Evolutionary conservation across 495 filamentous ascomycete species (phyloP), one percentile per base, ranked within the genome.

Genomic region (Talaromyces wortmannii): DNA sequence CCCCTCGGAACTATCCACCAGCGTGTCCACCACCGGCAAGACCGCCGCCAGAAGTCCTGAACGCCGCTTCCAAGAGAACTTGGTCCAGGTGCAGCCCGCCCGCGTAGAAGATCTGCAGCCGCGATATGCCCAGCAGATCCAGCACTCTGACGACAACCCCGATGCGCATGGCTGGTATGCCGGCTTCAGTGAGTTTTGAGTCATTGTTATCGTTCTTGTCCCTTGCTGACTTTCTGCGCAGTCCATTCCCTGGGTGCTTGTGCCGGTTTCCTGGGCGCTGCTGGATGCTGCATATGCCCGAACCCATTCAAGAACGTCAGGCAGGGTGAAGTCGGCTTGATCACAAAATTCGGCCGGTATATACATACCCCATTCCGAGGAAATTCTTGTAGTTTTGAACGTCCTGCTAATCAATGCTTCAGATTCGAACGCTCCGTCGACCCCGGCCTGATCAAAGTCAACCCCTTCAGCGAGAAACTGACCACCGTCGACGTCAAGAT

Each of bases 401-500:
- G 33, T 29, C 13, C 12, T 15, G 16, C 40, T 7, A 18, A 47
- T 47, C 23, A 42, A 10, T 17, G 30, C 4, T 48, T 7, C 56
- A 77, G 74, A 47, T 97, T 98, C 76, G 90, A 95, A 69, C 89
- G 92, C 61, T 89, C 94, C 29, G 94, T 99, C 53, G 94, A 99
- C 72, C 94, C 94, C 23, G 94, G 94, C 69, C 84, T 99, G 31
- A 91, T 97, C 67, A 96, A 95, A 78, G 83, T 99, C 75, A 99
- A 99, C 76, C 91, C 91, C n/a, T 83, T 97, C 48, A 90, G 85
- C 60, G 94, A 99, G 76, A 81, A 78, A 46, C 79, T 99, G 23
- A 87, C 87, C 59, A 88, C 92, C 58, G 89, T 99, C 59, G 94
- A 99, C 68, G 94, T 99, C 69, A 97, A 97, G 83, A 97, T 97